Percentiles rank a stretch among this genome's conserved stretches.
Conservation (phyloP, 768 basidiomycete species). For the Lactifluus pinguis region DNA sequence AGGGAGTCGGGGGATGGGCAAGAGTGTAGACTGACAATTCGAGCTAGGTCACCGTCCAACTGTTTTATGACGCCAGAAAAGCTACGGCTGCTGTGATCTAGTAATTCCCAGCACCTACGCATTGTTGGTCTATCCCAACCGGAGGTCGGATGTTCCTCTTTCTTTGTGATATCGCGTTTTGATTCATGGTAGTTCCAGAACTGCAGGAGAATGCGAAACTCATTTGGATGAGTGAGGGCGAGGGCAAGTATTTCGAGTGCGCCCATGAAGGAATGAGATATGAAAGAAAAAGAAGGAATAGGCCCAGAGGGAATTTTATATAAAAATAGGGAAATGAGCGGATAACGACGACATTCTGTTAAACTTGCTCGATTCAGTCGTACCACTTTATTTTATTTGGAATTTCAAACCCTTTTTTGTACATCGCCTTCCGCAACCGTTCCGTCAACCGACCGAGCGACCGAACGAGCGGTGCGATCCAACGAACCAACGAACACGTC, state of each 20-base stretch:
- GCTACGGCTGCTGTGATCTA: slow-evolving; percentile 83
- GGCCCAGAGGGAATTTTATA: not conserved
- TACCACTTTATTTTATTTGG: slow-evolving; percentile 9
- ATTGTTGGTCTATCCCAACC: slow-evolving; percentile 84
- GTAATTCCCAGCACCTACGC: slow-evolving; percentile 82
- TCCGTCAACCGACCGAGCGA: too few relatives aligned
- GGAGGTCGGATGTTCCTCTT: slow-evolving; percentile 65
- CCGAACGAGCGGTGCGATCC: too few relatives aligned
- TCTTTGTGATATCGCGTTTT: slow-evolving; percentile 71
- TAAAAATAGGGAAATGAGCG: not conserved
- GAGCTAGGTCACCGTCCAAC: slow-evolving; percentile 87
- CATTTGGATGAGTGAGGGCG: slow-evolving; percentile 68
- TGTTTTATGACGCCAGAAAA: slow-evolving; percentile 94
- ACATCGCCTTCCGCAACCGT: too few relatives aligned
- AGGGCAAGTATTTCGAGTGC: slow-evolving; percentile 53
- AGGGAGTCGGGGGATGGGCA: not conserved
- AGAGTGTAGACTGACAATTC: slow-evolving; percentile 33
- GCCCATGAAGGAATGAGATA: slow-evolving; percentile 34
- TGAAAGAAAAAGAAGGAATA: not conserved
- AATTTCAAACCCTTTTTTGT: too few relatives aligned
- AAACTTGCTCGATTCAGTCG: not conserved
- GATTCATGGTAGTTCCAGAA: slow-evolving; percentile 77
- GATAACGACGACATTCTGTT: not conserved
- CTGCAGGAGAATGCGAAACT: slow-evolving; percentile 76
- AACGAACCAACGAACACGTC: too few relatives aligned